Conservation (phyloP, 2,329 filamentous ascomycete genomes). For the Epichloe gansuensis region DNA sequence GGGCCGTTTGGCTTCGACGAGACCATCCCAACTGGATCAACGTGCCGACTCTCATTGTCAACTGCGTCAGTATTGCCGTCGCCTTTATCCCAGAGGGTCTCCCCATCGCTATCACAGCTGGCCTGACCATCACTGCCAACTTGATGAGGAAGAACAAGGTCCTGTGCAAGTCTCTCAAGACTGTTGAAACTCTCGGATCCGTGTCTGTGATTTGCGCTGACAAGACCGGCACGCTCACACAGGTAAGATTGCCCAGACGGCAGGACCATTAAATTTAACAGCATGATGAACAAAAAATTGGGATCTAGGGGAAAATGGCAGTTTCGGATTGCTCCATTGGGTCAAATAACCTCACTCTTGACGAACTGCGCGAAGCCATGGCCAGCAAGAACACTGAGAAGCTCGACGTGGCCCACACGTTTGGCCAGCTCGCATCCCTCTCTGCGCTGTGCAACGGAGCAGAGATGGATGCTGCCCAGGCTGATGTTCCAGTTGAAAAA, state of each 20-base stretch:
- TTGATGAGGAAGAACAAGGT: conserved; percentile 67
- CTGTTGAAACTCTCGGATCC: conserved; percentile 61
- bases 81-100: conserved; percentile 67
- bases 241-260: conserved; percentile 19
- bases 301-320: conserved; percentile 51
- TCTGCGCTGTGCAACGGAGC: conserved; percentile 61
- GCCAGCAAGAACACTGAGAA: conserved; percentile 19
- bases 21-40: conserved; percentile 58
- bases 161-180: conserved; percentile 68
- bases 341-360: conserved; percentile 31
- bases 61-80: conserved; percentile 58
- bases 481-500: conserved; percentile 43
- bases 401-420: conserved; percentile 13
- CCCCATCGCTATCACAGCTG: conserved; percentile 56
- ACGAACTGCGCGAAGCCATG: conserved; percentile 34
- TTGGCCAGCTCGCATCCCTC: conserved; percentile 47
- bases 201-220: conserved; percentile 66
- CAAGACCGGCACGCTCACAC: conserved; percentile 60
- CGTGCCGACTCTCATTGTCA: conserved; percentile 58
- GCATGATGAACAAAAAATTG: no score
- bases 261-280: no score
- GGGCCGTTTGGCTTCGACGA: conserved; percentile 56
- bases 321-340: conserved; percentile 57
- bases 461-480: conserved; percentile 56
- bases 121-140: conserved; percentile 62